Conservation (phyloP, 176 grass and related monocot genomes). For the bread wheat (Triticum aestivum) region IWGSC_CS_RefSeq_v2.1 NC_057796.1:454847761-454848260, state of each 20-base stretch:
- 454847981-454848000: conserved; percentile 65
- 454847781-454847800: conserved; percentile 57
- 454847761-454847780: conserved; percentile 64
- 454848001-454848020: conserved; percentile 79
- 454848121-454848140: conserved; percentile 57
- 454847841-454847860: conserved; percentile 61
- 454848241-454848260: conserved; percentile 50
- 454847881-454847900: conserved; percentile 57
- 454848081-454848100: conserved; percentile 85
- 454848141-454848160: conserved; percentile 48
- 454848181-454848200: conserved; percentile 48
- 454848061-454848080: conserved; percentile 85
- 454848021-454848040: conserved; percentile 56
- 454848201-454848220: conserved; percentile 40
- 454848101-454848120: conserved; percentile 64
- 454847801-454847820: conserved; percentile 60
- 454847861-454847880: conserved; percentile 57
- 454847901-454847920: conserved; percentile 67
- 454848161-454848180: conserved; percentile 60
- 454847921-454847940: conserved; percentile 66
- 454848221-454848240: conserved; percentile 45
- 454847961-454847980: conserved; percentile 60
- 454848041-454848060: conserved; percentile 66
- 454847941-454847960: conserved; percentile 80
- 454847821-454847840: conserved; percentile 63